Evolutionary conservation across 2,329 filamentous ascomycete species (phyloP), one percentile per base, ranked within the genome.

Genomic region (Hyphodiscus sp.): DNA sequence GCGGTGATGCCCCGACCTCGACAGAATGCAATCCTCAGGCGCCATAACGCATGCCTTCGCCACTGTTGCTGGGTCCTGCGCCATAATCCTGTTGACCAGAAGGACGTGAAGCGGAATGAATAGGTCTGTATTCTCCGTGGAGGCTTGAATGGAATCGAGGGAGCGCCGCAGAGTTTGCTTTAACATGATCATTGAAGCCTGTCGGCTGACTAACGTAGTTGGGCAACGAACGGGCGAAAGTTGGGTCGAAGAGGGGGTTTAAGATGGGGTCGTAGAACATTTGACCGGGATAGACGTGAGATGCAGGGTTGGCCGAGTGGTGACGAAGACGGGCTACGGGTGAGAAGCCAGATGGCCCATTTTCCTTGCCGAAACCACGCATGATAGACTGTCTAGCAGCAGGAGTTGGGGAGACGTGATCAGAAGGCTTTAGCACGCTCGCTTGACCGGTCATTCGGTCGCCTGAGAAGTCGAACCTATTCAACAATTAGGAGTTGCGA

Each of bases 161-260:
- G 56, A 29, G 41, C 53, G 47, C 41, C 41, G 49, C 50, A 47
- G 41, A 38, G 45, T 50, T n/a, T 43, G 56, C 58, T 44, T 53
- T 58, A 50, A 59, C 61, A 16, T 61, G 57, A 13, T 56, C 55
- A 20, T 49, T 52, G 50, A 57, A 61, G 41, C 41, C 47, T 47
- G 33, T 13, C 13, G 4, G 49, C 29, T 58, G 51, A 30, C 52
- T 46, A 18, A 46, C 50, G 42, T 58, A 60, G 18, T 49, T 51
- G 45, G 33, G 33, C 5, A 56, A 64, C 7, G 62, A 52, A 26
- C 58, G 57, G 18, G 57, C 49, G 45, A 60, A 60, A n/a, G 46
- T 46, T 15, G 63, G 57, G 42, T 55, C 59, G 52, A 60, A 67
- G 11, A 68, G 61, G 18, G 66, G 66, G 30, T 67, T 68, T 19